phyloP scores from a whole-genome alignment of 805 yeast genomes.

The Scheffersomyces spartinae region DNA sequence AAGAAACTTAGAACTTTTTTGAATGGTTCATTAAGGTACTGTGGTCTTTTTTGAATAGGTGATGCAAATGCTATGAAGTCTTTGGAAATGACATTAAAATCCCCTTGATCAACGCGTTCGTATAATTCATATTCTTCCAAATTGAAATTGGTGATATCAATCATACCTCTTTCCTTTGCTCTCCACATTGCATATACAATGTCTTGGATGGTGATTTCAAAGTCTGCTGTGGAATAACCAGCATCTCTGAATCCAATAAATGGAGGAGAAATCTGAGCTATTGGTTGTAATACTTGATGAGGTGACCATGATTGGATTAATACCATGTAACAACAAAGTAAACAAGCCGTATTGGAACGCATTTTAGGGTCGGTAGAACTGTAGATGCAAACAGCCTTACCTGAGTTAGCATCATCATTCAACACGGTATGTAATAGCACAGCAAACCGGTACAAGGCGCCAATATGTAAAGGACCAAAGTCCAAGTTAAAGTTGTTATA shows the following conservation, averaged over 20 bases:
- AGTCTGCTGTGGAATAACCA: conserved; percentile 93
- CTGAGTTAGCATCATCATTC: conserved; percentile 73
- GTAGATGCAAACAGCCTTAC: conserved; percentile 84
- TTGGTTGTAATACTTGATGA: conserved; percentile 91
- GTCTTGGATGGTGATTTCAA: conserved; percentile 87
- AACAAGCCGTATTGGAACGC: conserved; percentile 89
- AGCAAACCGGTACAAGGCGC: conserved; percentile 89
- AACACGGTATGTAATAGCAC: conserved; percentile 85
- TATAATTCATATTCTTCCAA: conserved; percentile 90
- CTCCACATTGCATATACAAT: conserved; percentile 95
- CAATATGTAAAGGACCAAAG: conserved; percentile 92
- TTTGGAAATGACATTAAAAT: conserved; percentile 81
- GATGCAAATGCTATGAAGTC: conserved; percentile 97
- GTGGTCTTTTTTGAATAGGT: conserved; percentile 60
- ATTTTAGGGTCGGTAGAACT: conserved; percentile 72
- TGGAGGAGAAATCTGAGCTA: conserved; percentile 86
- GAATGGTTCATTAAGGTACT: conserved; percentile 62
- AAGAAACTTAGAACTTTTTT: conserved; percentile 74
- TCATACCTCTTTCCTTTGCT: conserved; percentile 84
- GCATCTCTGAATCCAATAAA: conserved; percentile 95
- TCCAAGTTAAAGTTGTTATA: conserved; percentile 94
- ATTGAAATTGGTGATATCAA: conserved; percentile 78
- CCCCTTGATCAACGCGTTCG: conserved; percentile 96
- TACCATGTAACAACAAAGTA: conserved; percentile 89
- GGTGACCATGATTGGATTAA: conserved; percentile 97